Conservation (phyloP, 345 rosid species). For the Clausena lansium region DNA sequence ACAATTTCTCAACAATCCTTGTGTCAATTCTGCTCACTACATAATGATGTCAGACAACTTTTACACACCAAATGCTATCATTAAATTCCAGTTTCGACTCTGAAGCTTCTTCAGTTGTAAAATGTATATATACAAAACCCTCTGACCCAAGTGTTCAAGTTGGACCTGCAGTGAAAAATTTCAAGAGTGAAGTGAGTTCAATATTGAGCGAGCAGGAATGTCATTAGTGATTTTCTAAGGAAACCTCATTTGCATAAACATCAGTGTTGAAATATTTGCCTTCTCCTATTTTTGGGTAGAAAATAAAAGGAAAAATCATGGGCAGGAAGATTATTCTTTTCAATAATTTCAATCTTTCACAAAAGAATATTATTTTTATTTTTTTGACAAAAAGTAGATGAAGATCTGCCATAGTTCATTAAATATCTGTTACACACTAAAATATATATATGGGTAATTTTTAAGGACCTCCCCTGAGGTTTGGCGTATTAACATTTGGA, state of each 20-base stretch:
- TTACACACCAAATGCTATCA: slow-evolving; percentile 20
- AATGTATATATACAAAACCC: slow-evolving; percentile 24
- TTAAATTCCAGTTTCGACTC: background rate
- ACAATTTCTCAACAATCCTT: slow-evolving; percentile 19
- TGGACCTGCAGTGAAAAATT: slow-evolving; percentile 22
- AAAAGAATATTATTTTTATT: background rate
- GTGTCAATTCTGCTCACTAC: slow-evolving; percentile 2
- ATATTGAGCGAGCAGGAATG: background rate
- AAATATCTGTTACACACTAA: background rate
- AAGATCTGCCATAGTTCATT: background rate
- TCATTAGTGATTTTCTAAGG: background rate
- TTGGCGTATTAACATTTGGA: too few species aligned
- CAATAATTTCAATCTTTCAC: background rate
- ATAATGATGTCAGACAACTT: slow-evolving; percentile 10
- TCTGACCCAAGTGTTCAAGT: background rate
- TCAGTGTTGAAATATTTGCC: background rate
- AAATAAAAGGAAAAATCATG: background rate
- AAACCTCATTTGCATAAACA: background rate
- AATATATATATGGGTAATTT: background rate
- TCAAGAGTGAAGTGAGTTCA: background rate
- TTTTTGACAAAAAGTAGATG: background rate
- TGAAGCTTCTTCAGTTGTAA: slow-evolving; percentile 14
- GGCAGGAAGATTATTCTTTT: background rate
- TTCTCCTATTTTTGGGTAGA: background rate
- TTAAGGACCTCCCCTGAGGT: too few species aligned